Evolutionary conservation across 179 eudicot genomes (phyloP), one percentile per base, ranked within the genome.

Genomic region (Patellifolia procumbens): DNA sequence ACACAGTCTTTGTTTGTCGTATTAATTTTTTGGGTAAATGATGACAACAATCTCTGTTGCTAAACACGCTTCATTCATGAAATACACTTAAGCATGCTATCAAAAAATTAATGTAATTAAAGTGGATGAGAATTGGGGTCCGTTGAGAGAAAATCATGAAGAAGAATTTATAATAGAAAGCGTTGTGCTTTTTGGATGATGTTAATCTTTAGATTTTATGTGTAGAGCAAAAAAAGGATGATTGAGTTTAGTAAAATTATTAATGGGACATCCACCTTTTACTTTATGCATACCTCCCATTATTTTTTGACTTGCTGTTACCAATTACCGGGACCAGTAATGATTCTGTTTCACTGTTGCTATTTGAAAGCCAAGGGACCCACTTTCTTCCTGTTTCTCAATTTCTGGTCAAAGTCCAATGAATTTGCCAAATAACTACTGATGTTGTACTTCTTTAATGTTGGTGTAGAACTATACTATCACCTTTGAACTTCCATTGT

Each of bases 301-400:
- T 39, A 67, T 72, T 22, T 81, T 43, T 78, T 81, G 84, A 81
- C 78, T 45, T 56, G 20, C 35, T 81, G 81, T 56, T 77, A 43
- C 74, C 78, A 80, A 77, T 53, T 77, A 4, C 24, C 46, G 35
- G 84, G 76, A 78, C 81, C 81, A 68, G 58, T 78, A 42, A 74
- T 81, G 72, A 78, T 81, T 77, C 13, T 63, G 60, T 51, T 60
- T 28, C 37, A 31, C 46, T 48, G 31, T 53, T 78, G 34, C 22
- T 35, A 62, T 78, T 71, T 58, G 63, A 56, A 62, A 39, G 76
- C 10, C 42, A 42, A 24, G 58, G 76, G 81, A 72, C 81, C 76
- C n/a, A 12, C 26, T 7, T 17, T 22, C 45, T 15, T 48, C 31
- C 72, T 22, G 60, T 34, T 68, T 45, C 35, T 34, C 74, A 49